Conservation (phyloP, 2,329 filamentous ascomycete genomes). For the Ascochyta fabae region DNA sequence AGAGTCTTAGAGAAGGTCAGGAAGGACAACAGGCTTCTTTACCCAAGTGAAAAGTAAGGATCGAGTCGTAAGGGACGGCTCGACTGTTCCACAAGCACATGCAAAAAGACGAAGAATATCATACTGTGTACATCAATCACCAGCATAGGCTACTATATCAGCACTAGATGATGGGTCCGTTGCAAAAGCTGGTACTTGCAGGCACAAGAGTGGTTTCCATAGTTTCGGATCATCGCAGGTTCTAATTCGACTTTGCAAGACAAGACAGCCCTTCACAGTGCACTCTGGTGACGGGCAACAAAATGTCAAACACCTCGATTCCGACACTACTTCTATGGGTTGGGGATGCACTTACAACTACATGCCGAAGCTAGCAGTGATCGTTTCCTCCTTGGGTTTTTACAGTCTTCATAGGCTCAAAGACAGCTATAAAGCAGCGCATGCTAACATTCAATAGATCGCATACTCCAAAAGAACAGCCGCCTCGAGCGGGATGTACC, state of each 20-base stretch:
- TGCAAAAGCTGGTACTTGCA: background rate
- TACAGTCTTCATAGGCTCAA: background rate
- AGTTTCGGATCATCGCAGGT: background rate
- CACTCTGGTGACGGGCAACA: too few species aligned
- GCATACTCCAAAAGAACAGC: background rate
- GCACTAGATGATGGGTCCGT: too few species aligned
- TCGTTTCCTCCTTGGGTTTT: background rate
- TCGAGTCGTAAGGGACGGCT: background rate
- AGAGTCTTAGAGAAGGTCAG: conserved; percentile 53
- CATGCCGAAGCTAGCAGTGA: background rate
- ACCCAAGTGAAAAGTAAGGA: conserved; percentile 13
- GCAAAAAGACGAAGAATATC: background rate
- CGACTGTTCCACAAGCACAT: background rate
- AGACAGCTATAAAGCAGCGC: background rate
- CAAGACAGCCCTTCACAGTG: too few species aligned
- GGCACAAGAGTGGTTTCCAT: background rate
- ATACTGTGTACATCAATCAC: background rate
- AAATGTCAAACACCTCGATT: background rate
- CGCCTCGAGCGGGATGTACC: background rate
- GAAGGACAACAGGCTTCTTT: conserved; percentile 53
- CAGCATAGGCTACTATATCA: background rate
- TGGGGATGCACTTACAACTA: background rate
- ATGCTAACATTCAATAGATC: background rate
- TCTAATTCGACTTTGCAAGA: too few species aligned
- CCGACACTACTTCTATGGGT: too few species aligned